phyloP scores from a whole-genome alignment of 176 grass and related monocot species.

The Triticum timopheevii region DNA sequence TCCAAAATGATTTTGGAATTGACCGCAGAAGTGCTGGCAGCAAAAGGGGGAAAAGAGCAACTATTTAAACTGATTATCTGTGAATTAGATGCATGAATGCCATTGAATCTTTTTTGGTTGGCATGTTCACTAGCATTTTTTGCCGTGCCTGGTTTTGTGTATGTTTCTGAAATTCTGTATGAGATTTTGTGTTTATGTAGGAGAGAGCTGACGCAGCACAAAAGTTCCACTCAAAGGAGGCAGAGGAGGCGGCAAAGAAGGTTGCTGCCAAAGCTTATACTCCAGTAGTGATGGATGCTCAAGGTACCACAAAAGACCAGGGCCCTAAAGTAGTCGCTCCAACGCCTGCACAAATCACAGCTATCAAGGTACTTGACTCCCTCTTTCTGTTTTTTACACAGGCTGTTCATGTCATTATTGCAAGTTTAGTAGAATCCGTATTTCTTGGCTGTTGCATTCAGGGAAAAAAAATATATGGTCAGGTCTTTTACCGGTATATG shows the following conservation, averaged over 20 bases:
- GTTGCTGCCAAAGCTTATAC: constrained; percentile 79
- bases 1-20: constrained; percentile 47
- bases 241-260: constrained; percentile 91
- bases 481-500: not conserved
- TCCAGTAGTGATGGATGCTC: constrained; percentile 45
- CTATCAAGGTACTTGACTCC: constrained; percentile 79
- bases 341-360: constrained; percentile 92
- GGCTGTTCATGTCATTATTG: not conserved
- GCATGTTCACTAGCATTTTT: not conserved
- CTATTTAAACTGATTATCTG: constrained; percentile 23
- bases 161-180: constrained; percentile 32
- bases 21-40: constrained; percentile 43
- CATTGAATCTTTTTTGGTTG: constrained; percentile 32
- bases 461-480: not conserved
- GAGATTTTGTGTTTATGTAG: constrained; percentile 52
- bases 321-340: constrained; percentile 77
- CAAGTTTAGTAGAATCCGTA: not conserved
- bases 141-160: not conserved
- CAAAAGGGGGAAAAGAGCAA: constrained; percentile 37
- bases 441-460: not conserved
- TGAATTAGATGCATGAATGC: constrained; percentile 37
- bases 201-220: constrained; percentile 76
- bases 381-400: not conserved
- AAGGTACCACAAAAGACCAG: constrained; percentile 51
- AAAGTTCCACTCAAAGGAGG: constrained; percentile 86